Evolutionary conservation across 2,329 filamentous ascomycete genomes (phyloP).

Genomic region (Decorospora gaudefroyi): DNA sequence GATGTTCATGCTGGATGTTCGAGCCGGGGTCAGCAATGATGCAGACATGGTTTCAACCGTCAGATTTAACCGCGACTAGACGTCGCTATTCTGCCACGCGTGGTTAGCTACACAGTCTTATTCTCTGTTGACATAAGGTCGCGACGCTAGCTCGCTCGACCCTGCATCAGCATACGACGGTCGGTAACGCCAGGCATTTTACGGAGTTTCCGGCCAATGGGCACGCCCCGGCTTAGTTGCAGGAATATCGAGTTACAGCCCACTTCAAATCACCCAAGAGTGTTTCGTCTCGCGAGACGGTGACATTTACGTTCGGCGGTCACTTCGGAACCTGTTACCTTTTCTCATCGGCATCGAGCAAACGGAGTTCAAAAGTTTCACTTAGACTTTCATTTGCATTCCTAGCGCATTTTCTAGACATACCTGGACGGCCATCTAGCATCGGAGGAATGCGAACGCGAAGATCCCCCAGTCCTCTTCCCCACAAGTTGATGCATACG

Average conservation of each 20-base stretch:
- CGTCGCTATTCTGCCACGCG: neutral
- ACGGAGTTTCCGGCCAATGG: neutral
- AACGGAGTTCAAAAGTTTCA: neutral
- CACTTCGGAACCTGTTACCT: neutral
- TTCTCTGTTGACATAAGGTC: neutral
- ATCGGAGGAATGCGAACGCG: neutral
- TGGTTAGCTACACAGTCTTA: neutral
- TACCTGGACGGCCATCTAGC: neutral
- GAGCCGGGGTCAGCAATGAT: neutral
- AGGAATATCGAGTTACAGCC: neutral
- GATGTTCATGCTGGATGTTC: slow-evolving; percentile 1
- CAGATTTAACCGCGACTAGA: slow-evolving; percentile 10
- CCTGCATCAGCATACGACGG: slow-evolving; percentile 8
- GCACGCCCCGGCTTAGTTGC: neutral
- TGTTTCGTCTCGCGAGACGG: too few relatives aligned
- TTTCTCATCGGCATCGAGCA: neutral
- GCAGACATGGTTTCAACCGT: neutral
- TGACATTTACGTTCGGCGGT: neutral
- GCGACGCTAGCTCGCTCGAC: slow-evolving; percentile 1
- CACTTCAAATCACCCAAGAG: neutral
- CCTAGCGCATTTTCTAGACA: neutral
- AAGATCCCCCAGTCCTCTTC: too few relatives aligned
- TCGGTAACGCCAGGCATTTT: neutral
- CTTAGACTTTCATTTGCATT: neutral
- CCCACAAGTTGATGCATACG: too few relatives aligned